Conservation (phyloP, 768 basidiomycete species). For the Podaxis sp. region DNA sequence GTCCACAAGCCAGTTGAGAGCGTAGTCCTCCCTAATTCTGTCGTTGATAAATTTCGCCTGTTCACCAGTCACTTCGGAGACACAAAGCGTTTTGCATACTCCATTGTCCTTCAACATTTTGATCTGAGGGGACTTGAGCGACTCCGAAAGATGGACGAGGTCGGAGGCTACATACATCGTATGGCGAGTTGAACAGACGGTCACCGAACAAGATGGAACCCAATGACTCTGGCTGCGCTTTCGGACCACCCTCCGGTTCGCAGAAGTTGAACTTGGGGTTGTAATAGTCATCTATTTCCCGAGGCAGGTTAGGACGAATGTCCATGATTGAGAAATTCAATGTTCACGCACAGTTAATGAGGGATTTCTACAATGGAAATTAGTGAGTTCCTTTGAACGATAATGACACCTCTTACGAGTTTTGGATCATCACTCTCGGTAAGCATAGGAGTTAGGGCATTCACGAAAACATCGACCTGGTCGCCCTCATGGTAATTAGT, state of each 20-base stretch:
- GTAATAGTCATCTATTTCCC: constrained; percentile 84
- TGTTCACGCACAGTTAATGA: constrained; percentile 73
- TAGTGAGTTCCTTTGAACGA: constrained; percentile 1
- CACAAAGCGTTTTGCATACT: constrained; percentile 79
- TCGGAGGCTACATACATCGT: constrained; percentile 57
- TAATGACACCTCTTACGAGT: constrained; percentile 50
- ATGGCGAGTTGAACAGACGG: constrained; percentile 89
- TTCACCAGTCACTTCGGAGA: constrained; percentile 53
- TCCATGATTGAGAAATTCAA: not conserved
- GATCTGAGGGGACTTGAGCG: constrained; percentile 47
- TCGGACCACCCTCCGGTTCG: constrained; percentile 67
- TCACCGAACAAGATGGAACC: constrained; percentile 97
- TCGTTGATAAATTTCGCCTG: constrained; percentile 90
- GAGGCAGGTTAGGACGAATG: not conserved
- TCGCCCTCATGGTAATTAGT: constrained; percentile 77
- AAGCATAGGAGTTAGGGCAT: constrained; percentile 86
- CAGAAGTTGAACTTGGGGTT: constrained; percentile 86
- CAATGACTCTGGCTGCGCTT: constrained; percentile 79
- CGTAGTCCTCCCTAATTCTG: constrained; percentile 89
- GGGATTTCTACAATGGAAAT: constrained; percentile 64
- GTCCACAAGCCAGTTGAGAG: constrained; percentile 92
- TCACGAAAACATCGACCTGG: constrained; percentile 77
- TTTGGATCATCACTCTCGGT: constrained; percentile 66
- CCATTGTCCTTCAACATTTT: constrained; percentile 76
- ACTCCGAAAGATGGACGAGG: not conserved